These are phyloP conservation scores for Mucor irregularis DNA, from an alignment of 371 early-diverging fungal genomes.

Conservation along the genomic window DNA sequence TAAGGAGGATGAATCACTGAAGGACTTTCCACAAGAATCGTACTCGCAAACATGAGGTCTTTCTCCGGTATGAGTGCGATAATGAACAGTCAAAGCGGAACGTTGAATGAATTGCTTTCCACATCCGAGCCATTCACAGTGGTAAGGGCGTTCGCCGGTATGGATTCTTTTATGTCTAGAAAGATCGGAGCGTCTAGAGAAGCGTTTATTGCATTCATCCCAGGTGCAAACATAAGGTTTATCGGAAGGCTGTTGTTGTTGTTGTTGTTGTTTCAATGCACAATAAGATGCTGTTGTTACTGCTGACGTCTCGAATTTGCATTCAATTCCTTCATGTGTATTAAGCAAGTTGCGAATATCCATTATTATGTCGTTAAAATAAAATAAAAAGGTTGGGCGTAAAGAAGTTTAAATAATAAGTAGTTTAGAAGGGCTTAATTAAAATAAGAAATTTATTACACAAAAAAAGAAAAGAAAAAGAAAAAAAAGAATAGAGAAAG, in stretches of 20 bases:
- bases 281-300: slow-evolving; percentile 15
- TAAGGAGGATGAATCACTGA: slow-evolving; percentile 58
- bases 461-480: not conserved
- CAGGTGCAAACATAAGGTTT: slow-evolving; percentile 70
- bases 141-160: slow-evolving; percentile 74
- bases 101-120: slow-evolving; percentile 79
- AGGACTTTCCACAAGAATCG: slow-evolving; percentile 59
- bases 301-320: slow-evolving; percentile 7
- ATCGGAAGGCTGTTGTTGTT: slow-evolving; percentile 24
- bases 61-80: slow-evolving; percentile 81
- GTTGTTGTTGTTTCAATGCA: slow-evolving; percentile 8
- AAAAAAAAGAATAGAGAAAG: slow-evolving; percentile 3
- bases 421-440: no score
- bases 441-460: not conserved
- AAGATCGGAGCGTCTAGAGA: slow-evolving; percentile 80
- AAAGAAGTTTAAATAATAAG: slow-evolving; percentile 8
- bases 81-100: slow-evolving; percentile 79
- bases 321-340: slow-evolving; percentile 22
- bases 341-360: slow-evolving; percentile 49
- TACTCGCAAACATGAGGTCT: slow-evolving; percentile 76
- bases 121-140: slow-evolving; percentile 64
- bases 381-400: slow-evolving; percentile 13
- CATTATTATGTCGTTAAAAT: slow-evolving; percentile 24
- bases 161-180: slow-evolving; percentile 77
- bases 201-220: slow-evolving; percentile 69